A percentile compares a stretch with the other conserved stretches of the same genome.
Conservation (phyloP, 768 basidiomycete genomes). For the Leccinum broughii region DNA sequence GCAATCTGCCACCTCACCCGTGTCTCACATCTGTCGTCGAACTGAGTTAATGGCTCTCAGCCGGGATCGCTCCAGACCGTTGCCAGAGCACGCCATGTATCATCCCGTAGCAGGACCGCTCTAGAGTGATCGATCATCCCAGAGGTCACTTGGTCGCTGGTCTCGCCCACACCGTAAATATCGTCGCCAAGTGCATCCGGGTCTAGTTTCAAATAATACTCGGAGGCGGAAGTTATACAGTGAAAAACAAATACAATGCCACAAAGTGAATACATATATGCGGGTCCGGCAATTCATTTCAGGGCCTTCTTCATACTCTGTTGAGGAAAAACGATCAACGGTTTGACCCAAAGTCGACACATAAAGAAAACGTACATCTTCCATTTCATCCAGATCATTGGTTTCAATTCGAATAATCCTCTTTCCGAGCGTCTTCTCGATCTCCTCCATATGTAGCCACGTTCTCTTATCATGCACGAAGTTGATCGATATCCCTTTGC, state of each 20-base stretch:
- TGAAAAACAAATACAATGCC: background rate
- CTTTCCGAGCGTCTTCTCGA: slow-evolving; percentile 76
- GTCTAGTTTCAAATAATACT: background rate
- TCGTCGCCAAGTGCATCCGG: background rate
- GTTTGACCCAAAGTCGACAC: background rate
- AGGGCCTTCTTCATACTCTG: slow-evolving; percentile 83
- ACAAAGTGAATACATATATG: background rate
- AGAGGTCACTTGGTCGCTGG: background rate
- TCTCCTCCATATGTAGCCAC: slow-evolving; percentile 87
- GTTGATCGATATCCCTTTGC: slow-evolving; percentile 95
- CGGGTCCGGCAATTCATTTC: slow-evolving; percentile 43
- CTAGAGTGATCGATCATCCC: background rate
- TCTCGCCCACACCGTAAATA: background rate
- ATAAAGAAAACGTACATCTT: slow-evolving; percentile 58
- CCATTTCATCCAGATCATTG: slow-evolving; percentile 90
- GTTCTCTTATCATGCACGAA: slow-evolving; percentile 92
- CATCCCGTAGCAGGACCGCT: no score
- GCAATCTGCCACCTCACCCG: background rate
- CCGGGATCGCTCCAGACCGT: no score
- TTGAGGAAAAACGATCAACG: background rate
- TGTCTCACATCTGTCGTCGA: background rate
- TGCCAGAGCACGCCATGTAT: no score
- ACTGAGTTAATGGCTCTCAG: no score
- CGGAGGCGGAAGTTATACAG: background rate
- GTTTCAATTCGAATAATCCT: slow-evolving; percentile 87